These are phyloP conservation scores for Haplographium delicatum DNA, from an alignment of 495 filamentous ascomycete genomes.

Conservation along the genomic window DNA sequence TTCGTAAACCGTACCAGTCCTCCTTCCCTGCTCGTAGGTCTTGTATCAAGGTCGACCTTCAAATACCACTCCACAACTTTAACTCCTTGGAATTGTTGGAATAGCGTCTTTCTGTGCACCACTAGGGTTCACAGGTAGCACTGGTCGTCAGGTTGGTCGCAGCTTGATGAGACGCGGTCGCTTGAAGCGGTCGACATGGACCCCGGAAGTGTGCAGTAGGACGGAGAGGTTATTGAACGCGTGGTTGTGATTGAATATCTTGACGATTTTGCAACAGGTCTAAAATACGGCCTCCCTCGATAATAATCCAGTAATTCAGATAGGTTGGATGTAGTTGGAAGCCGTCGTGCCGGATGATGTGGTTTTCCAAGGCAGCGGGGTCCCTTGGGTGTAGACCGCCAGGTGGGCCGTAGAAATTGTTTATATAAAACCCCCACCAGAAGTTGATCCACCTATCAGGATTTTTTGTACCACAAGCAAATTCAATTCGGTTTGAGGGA, in stretches of 20 bases:
- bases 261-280: not conserved
- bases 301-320: slow-evolving; percentile 5
- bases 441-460: too few species aligned
- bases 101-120: slow-evolving; percentile 1
- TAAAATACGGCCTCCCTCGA: not conserved
- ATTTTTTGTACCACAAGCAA: too few species aligned
- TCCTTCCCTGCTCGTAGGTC: not conserved
- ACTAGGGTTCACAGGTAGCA: slow-evolving; percentile 7
- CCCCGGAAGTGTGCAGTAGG: slow-evolving; percentile 13
- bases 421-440: slow-evolving; percentile 23
- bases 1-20: slow-evolving; percentile 9
- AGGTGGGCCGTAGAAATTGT: slow-evolving; percentile 11
- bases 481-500: not conserved
- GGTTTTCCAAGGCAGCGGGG: slow-evolving; percentile 9
- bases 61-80: too few species aligned
- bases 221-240: slow-evolving; percentile 4
- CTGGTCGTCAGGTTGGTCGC: slow-evolving; percentile 13
- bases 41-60: slow-evolving; percentile 7
- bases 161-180: slow-evolving; percentile 15
- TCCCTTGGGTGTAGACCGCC: not conserved
- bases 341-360: slow-evolving; percentile 6
- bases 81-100: too few species aligned
- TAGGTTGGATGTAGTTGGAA: slow-evolving; percentile 3
- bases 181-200: slow-evolving; percentile 16
- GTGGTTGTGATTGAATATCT: not conserved